Base-by-base conservation (phyloP, 768 basidiomycete genomes). In the Crucibulum laeve region DNA sequence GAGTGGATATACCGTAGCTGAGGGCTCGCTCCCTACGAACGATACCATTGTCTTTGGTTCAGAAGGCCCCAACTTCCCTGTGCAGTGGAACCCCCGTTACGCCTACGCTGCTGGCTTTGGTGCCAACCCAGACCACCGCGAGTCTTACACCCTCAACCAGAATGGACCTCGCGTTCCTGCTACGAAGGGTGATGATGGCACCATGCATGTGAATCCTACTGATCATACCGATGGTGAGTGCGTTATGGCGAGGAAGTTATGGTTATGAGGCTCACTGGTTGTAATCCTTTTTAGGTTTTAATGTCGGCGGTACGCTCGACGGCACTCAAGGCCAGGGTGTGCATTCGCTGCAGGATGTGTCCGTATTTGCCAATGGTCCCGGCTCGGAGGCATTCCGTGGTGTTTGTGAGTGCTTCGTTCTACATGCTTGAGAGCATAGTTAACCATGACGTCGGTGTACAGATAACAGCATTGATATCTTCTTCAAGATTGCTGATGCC, bases 391-490 rank as follows among this genome's bases (percentile, higher is more conserved):
- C 59, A 5, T 71, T 73, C 66, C 58, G 68, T 25, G 70, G 71
- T 24, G 65, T 67, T 40, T 70, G 71, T 71, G 44, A 59, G 68
- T 66, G 23, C 22, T 11, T 4, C 22, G 24, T 22, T 33, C 38
- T 28, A 17, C 15, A 32, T 25, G 33, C 33, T 22, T 33, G 24
- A 14, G 15, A 13, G 8, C 21, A 6, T 37, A 25, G n/a, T 17
- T 39, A 33, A 35, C 15, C 17, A 39, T 44, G 43, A 25, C 36
- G 43, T 23, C 24, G 25, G 18, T 38, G 25, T 39, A 22, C 42
- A 73, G 70, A 71, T 53, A 71, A 68, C 55, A 69, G 64, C 58
- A 61, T 70, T 46, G 70, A 73, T 43, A 62, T 67, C 28, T 69
- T 69, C 52, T 69, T 66, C 59, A 69, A 67, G 50, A 57, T 67